Base-by-base conservation (phyloP, 192 early-diverging fungal species). In the Mortierella alpina region DNA sequence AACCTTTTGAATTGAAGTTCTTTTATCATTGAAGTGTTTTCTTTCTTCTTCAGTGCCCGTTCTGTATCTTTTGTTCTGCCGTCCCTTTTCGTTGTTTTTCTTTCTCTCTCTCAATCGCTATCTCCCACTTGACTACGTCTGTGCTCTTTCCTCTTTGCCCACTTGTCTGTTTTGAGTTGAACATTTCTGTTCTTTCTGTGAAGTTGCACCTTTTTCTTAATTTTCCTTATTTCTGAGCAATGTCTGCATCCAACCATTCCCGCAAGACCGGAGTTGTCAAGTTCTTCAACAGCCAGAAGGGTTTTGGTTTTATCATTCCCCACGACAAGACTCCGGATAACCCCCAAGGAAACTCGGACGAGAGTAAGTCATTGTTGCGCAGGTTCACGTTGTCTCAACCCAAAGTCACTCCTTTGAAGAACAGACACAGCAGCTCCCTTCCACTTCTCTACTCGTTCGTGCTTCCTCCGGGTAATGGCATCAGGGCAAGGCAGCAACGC, bases 221-320 rank as follows among this genome's bases (percentile, higher is more conserved):
- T 54, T 39, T 18, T 45, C 18, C 18, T 41, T 51, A 39, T 59
- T 65, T 59, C 17, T 39, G 45, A 66, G 70, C 46, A 58, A 83
- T 76, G 79, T 79, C 82, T 75, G 57, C 55, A 42, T 58, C 83
- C 48, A 58, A 46, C 46, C n/a, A 18, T 20, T 61, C 76, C 57
- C 87, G 88, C 60, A 87, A 84, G 63, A 85, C 73, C 59, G 91
- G 92, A 54, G 80, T 76, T 54, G 93, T 95, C 83, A 96, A 96
- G 89, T 96, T 96, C 82, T 96, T 96, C 85, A 95, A 93, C 77
- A 87, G 88, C 73, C 87, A 90, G 76, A 96, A 96, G 84, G 95
- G 95, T 42, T 97, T 92, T 74, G 95, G 95, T 1, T 97, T 97
- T 84, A 94, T 97, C 59, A 91, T 97, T 63, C 93, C 93, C 22